Base-by-base conservation (phyloP, 352 stramenopile genomes). In the Phytophthora citrophthora region DNA sequence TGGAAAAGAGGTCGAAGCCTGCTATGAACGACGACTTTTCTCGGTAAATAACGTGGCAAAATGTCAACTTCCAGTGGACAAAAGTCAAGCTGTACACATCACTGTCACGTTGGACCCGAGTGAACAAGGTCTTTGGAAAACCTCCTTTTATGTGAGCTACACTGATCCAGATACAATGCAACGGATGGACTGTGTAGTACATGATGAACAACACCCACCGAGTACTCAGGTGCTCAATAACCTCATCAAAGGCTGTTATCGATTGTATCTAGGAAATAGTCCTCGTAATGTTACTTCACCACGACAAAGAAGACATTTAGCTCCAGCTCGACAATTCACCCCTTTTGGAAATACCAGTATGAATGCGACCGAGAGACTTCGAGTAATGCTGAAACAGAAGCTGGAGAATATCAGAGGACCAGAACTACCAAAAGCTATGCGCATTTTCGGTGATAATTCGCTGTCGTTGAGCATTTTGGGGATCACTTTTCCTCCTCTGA, bases 251-350 rank as follows among this genome's bases (percentile, higher is more conserved):
- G 84, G 84, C 13, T 81, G 70, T 6, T 88, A 89, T 46, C 65
- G 65, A 0, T 49, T 93, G 43, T 90, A 75, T 44, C 44, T 93
- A 7, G 84, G 84, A 29, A 91, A 90, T 40, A 90, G 85, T 54
- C 84, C 82, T 18, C 79, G 70, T 44, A 86, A 89, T 20, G 68
- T 80, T 13, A 88, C 54, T 24, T 78, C 48, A 3, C 67, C 72
- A 27, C 54, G 61, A 26, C 41, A 50, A 26, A 68, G 74, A 7
- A 68, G 62, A 10, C 47, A 26, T 24, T 53, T 86, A 60, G 64
- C 65, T 39, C 0, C 61, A 43, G 10, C 50, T 53, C 57, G 78
- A 39, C 23, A 41, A 20, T 52, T 71, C 29, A 56, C 57, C 36
- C 16, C 32, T 5, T 29, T 66, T 52, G 48, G 26, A 27, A 62